Conservation (phyloP, 1,139 yeast species). For the Yamadazyma pseudoaaseri region DNA sequence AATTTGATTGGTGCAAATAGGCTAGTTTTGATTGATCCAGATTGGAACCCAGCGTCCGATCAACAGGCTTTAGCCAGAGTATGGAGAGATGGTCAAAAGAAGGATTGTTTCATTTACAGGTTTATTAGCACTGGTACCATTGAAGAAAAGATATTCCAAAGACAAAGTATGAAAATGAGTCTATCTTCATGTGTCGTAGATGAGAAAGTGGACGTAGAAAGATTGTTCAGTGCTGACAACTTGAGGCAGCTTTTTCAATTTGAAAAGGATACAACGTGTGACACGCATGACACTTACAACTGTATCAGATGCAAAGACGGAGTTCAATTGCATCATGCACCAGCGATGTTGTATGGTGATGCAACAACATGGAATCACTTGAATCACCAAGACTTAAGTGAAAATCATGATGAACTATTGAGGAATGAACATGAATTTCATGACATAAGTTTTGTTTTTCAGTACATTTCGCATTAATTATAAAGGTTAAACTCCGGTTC, state of each 20-base stretch:
- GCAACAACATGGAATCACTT: slow-evolving; percentile 97
- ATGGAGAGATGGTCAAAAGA: slow-evolving; percentile 99
- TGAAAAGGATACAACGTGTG: slow-evolving; percentile 69
- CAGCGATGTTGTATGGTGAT: slow-evolving; percentile 96
- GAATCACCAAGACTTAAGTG: slow-evolving; percentile 55
- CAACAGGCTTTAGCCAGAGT: slow-evolving; percentile 98
- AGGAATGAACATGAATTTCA: slow-evolving; percentile 68
- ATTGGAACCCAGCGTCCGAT: slow-evolving; percentile 99
- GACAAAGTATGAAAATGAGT: slow-evolving; percentile 95
- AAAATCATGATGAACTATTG: slow-evolving; percentile 74
- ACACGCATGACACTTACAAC: slow-evolving; percentile 89
- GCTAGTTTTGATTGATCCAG: slow-evolving; percentile 86
- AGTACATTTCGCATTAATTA: slow-evolving; percentile 74
- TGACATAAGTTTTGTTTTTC: slow-evolving; percentile 86
- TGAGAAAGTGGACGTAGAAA: slow-evolving; percentile 91
- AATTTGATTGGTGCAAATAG: slow-evolving; percentile 96
- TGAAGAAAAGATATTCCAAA: slow-evolving; percentile 92
- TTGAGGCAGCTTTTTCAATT: slow-evolving; percentile 74
- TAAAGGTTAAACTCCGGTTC: slow-evolving; percentile 2
- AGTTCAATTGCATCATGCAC: slow-evolving; percentile 59
- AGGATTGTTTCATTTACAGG: slow-evolving; percentile 91
- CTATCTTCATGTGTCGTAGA: slow-evolving; percentile 95
- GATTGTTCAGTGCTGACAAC: slow-evolving; percentile 82
- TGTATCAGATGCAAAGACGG: slow-evolving; percentile 78
- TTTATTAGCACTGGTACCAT: slow-evolving; percentile 94